Conservation (phyloP, 345 rosid species). For the Pistacia integerrima region DNA sequence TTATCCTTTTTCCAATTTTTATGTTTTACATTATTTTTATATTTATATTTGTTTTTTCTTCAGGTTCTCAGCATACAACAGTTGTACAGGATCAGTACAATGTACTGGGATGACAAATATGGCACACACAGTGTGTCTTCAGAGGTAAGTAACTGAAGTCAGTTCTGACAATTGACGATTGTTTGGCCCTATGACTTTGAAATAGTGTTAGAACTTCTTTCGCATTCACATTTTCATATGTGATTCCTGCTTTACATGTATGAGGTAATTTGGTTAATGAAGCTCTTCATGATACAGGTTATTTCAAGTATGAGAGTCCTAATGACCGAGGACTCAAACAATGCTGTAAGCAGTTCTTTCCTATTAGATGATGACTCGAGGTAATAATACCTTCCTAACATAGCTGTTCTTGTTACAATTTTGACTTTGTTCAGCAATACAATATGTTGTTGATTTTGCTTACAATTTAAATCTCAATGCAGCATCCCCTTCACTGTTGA, state of each 20-base stretch:
- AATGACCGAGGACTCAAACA: conserved; percentile 97
- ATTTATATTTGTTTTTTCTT: conserved; percentile 20
- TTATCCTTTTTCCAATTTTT: not conserved
- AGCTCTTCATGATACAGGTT: conserved; percentile 47
- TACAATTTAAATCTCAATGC: conserved; percentile 32
- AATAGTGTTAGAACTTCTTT: not conserved
- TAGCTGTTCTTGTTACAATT: not conserved
- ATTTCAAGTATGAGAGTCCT: conserved; percentile 90
- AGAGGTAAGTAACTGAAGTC: conserved; percentile 59
- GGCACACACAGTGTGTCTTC: conserved; percentile 96
- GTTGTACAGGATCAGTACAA: conserved; percentile 95
- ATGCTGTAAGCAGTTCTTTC: conserved; percentile 93
- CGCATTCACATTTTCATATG: not conserved
- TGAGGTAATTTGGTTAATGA: conserved; percentile 9
- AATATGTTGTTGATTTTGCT: conserved; percentile 2
- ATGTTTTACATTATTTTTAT: not conserved
- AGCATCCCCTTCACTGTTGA: conserved; percentile 98
- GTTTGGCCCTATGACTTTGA: not conserved
- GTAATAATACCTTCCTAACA: conserved; percentile 31
- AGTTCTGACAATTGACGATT: conserved; percentile 7
- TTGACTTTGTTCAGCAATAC: not conserved
- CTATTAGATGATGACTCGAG: conserved; percentile 98
- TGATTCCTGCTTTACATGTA: not conserved
- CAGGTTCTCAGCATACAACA: conserved; percentile 98
- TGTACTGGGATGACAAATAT: conserved; percentile 99